Evolutionary conservation across 2,329 filamentous ascomycete genomes (phyloP).

Genomic region (Colletotrichum musae): DNA sequence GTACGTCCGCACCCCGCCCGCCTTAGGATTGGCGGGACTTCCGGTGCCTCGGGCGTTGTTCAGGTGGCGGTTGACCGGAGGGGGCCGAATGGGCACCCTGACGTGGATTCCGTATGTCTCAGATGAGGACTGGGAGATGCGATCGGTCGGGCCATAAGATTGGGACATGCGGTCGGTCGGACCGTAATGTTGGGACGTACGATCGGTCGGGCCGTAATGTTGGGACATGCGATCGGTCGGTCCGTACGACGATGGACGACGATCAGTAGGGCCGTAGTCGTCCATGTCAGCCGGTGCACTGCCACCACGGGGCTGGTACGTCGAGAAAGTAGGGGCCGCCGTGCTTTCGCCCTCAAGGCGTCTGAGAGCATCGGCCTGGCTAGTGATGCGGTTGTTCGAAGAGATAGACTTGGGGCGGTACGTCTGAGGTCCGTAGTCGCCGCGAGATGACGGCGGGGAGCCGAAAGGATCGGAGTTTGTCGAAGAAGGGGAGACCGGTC

Average conservation of each 20-base stretch:
- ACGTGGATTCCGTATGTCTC: constrained; percentile 25
- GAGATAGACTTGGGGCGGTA: constrained; percentile 37
- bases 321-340: constrained; percentile 2
- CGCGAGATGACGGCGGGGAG: constrained; percentile 31
- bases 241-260: background rate
- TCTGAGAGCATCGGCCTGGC: constrained; percentile 34
- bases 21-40: constrained; percentile 9
- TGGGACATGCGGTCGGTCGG: constrained; percentile 1
- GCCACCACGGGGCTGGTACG: constrained; percentile 28
- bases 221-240: constrained; percentile 8
- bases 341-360: constrained; percentile 32
- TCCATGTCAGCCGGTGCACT: background rate
- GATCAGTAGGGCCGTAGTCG: background rate
- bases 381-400: constrained; percentile 5
- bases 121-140: background rate
- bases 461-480: constrained; percentile 27
- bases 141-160: constrained; percentile 16
- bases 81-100: constrained; percentile 18
- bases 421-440: constrained; percentile 23
- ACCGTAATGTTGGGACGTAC: background rate
- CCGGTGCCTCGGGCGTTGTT: constrained; percentile 27
- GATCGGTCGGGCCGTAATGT: constrained; percentile 9
- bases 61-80: constrained; percentile 35
- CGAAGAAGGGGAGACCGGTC: constrained; percentile 32
- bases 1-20: constrained; percentile 21